Evolutionary conservation across 2,329 filamentous ascomycete species (phyloP).

Genomic region (Colletotrichum plurivorum): DNA sequence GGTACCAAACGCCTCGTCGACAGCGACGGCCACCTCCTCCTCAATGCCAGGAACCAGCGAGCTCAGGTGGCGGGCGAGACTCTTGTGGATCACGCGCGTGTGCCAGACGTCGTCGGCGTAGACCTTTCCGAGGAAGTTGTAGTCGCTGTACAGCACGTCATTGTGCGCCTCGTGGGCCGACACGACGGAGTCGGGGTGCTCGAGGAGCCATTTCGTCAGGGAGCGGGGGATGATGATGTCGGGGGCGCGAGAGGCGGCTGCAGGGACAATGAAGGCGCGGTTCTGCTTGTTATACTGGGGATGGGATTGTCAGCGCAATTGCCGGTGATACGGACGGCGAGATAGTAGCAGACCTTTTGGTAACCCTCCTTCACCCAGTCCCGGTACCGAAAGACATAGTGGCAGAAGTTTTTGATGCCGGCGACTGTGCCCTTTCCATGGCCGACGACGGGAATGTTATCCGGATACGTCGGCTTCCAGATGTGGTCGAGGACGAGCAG

Average conservation of each 20-base stretch:
- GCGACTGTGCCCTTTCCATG: conserved; percentile 53
- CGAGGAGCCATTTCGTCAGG: conserved; percentile 62
- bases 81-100: conserved; percentile 59
- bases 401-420: conserved; percentile 56
- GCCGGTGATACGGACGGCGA: background rate
- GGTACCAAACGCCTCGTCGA: conserved; percentile 52
- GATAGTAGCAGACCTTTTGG: conserved; percentile 50
- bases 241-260: conserved; percentile 55
- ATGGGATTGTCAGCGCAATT: background rate
- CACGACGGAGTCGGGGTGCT: conserved; percentile 60
- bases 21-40: conserved; percentile 54
- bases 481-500: conserved; percentile 57
- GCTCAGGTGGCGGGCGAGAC: conserved; percentile 57
- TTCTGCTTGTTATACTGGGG: conserved; percentile 57
- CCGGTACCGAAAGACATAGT: conserved; percentile 54
- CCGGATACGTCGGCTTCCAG: conserved; percentile 55
- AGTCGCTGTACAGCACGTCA: conserved; percentile 53
- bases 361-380: conserved; percentile 60
- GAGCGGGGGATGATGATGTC: conserved; percentile 61
- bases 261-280: conserved; percentile 58
- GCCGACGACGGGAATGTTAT: conserved; percentile 57
- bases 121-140: conserved; percentile 58
- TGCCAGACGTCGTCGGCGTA: conserved; percentile 56
- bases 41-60: conserved; percentile 57
- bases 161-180: conserved; percentile 58